Percentiles rank a stretch among this genome's conserved stretches.
Conservation (phyloP, 345 rosid species). For the Physaria fendleri region DNA sequence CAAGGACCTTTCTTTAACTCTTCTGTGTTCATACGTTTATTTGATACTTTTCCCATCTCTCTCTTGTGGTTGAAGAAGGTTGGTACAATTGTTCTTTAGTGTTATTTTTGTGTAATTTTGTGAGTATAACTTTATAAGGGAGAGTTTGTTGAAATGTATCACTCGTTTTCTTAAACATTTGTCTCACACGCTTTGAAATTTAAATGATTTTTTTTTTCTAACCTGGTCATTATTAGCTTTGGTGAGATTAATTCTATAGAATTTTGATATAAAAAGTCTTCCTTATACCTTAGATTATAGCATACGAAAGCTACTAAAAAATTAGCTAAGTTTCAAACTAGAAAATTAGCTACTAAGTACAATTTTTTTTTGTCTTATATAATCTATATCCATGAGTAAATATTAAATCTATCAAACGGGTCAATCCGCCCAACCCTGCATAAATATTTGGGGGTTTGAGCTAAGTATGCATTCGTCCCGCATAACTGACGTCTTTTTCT, state of each 20-base stretch:
- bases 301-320: no score
- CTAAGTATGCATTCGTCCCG: no score
- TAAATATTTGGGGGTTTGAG: no score
- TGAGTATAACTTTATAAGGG: constrained; percentile 23
- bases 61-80: constrained; percentile 18
- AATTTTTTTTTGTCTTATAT: no score
- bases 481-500: no score
- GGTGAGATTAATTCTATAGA: background rate
- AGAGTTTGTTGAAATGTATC: constrained; percentile 24
- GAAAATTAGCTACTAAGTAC: no score
- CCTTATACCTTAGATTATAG: no score
- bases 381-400: no score
- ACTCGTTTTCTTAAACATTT: constrained; percentile 25
- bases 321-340: no score
- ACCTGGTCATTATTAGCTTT: background rate
- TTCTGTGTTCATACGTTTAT: constrained; percentile 38
- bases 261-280: background rate
- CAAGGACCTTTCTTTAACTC: constrained; percentile 73
- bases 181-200: constrained; percentile 16
- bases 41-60: constrained; percentile 58
- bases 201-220: background rate
- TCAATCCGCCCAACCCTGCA: no score
- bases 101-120: constrained; percentile 16
- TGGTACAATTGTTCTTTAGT: constrained; percentile 29
- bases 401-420: no score